phyloP scores from a whole-genome alignment of 306 rosid genomes.

The Pterocarpus macrocarpus region DNA sequence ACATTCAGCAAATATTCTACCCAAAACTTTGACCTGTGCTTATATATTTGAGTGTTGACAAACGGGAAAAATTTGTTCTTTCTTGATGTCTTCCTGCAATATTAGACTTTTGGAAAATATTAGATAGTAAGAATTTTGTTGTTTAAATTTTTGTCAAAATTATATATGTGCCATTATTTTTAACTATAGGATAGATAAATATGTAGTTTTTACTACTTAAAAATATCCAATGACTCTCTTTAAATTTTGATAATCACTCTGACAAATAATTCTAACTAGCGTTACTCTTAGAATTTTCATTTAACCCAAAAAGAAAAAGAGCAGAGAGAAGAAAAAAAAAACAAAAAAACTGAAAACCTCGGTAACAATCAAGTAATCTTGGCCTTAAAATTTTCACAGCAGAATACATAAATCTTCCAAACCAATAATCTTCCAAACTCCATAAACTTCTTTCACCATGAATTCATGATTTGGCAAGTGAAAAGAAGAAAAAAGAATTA shows the following conservation, averaged over 20 bases:
- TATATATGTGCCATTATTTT: too few species aligned
- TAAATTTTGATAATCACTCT: too few species aligned
- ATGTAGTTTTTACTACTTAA: too few species aligned
- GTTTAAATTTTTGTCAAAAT: too few species aligned
- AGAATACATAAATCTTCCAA: conserved; percentile 9
- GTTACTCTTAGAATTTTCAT: neutral
- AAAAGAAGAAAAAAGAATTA: neutral
- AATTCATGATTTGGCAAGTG: conserved; percentile 23
- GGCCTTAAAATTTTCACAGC: neutral
- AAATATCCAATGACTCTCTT: too few species aligned
- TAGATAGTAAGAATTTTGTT: too few species aligned
- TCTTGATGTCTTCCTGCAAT: neutral
- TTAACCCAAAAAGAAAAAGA: neutral
- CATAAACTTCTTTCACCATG: conserved; percentile 27
- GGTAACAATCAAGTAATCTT: neutral
- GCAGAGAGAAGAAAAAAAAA: neutral
- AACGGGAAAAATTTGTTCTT: neutral
- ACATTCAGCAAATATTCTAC: neutral
- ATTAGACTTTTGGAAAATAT: too few species aligned
- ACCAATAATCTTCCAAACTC: conserved; percentile 15
- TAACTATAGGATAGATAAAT: too few species aligned
- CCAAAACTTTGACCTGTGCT: neutral
- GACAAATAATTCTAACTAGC: too few species aligned
- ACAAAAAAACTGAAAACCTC: neutral
- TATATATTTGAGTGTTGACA: neutral